Evolutionary conservation across 495 filamentous ascomycete species (phyloP), one percentile per base, ranked within the genome.

Genomic region (Daldinia vernicosa): DNA sequence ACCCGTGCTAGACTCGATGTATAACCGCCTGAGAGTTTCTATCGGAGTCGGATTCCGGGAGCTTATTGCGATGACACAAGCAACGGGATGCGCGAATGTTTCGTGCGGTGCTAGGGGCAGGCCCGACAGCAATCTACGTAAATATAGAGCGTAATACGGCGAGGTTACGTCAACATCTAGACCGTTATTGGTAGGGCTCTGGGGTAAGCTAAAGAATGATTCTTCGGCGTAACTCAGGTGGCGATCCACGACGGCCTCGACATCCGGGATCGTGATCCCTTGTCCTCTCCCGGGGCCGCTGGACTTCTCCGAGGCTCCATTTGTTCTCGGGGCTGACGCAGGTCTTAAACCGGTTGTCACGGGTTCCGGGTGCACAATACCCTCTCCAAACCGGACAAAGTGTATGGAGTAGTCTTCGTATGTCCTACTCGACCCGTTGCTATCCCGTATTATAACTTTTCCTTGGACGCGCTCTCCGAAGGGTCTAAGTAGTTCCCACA

Each of bases 21-120:
- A 99, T 7, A 99, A 83, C 63, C 88, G 88, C 28, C 94, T 84
- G 32, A 99, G 83, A 19, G 93, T 89, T 72, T 97, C 93, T 55
- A 98, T 91, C 0, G 95, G 94, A 4, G 87, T 80, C 12, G 84
- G 83, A 69, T 93, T 94, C 65, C 92, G 86, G 6, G 94, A 97
- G 77, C 93, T 97, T 67, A 98, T 96, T 4, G 95, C 92, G 76
- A 98, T 95, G 19, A 98, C 88, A 78, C 93, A 94, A n/a, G 96
- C 94, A 4, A 98, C 94, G 0, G 96, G 95, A 79, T 99, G 95
- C 11, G 91, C 86, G 74, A 98, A 97, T 1, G 95, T 96, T 80
- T 99, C 95, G 71, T 97, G 93, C 0, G 93, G 90, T 0, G 89
- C 86, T 50, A 94, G 74, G 7, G 91, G 86, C 24, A 93, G 80